Evolutionary conservation across 805 yeast species (phyloP), one percentile per base, ranked within the genome.

Genomic region (Lipomyces yamadae): DNA sequence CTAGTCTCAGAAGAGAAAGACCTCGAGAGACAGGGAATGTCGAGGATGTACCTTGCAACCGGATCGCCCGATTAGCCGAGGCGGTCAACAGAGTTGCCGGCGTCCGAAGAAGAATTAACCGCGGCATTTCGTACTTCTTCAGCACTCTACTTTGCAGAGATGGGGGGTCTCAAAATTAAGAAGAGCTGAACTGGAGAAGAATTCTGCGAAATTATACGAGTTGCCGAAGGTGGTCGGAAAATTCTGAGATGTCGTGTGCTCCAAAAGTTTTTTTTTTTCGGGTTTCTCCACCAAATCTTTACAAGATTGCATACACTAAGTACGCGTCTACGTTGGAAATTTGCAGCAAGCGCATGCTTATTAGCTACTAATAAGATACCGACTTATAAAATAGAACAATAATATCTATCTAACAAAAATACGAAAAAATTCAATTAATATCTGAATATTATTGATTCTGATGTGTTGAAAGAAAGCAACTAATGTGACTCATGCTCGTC

Each of bases 71-170:
- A 33, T 18, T 24, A 8, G 48, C 58, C 3, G 32, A 5, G 6
- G 50, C 32, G 32, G 58, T 10, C 48, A 5, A 18, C 48, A 32
- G 32, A 24, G 45, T 34, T n/a, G 58, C 32, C 34, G 33, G 37
- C 45, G 58, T 34, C 58, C 58, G 58, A 29, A 56, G 30, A 35
- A 56, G 58, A 29, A 34, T 18, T 24, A 56, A 42, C 58, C 48
- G 45, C 42, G 58, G 42, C 58, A 56, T 56, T 34, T 33, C 48
- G 48, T 42, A 5, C 18, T 42, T 15, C 48, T 42, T 42, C 48
- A 42, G 48, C 7, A 6, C 48, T 42, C 48, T 42, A 5, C 24
- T 42, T 42, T 42, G 48, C 18, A 15, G 48, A 42, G 48, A 42
- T 42, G n/a, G 24, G 24, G 24, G n/a, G 48, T 42, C 48, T 42